Evolutionary conservation across 2,329 filamentous ascomycete genomes (phyloP).

Genomic region (Alternaria panax): DNA sequence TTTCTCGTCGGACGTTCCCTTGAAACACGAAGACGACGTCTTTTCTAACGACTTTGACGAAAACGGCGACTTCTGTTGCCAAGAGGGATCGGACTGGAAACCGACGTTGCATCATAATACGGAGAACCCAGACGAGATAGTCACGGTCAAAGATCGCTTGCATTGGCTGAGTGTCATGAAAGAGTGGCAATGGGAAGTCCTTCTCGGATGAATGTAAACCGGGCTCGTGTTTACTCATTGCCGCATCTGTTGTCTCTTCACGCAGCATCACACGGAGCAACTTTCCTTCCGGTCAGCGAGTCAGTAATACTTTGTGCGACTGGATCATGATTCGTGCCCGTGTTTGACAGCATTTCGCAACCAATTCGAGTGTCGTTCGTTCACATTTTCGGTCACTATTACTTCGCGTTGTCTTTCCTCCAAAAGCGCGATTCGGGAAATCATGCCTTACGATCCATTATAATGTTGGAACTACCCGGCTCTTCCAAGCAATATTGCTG

Average conservation of each 20-base stretch:
- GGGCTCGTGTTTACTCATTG: background rate
- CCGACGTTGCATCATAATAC: conserved; percentile 15
- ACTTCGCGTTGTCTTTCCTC: background rate
- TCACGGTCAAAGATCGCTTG: conserved; percentile 69
- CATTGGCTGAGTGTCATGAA: conserved; percentile 77
- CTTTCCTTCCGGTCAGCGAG: background rate
- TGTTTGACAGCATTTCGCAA: background rate
- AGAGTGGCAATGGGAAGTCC: conserved; percentile 71
- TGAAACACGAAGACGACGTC: conserved; percentile 35
- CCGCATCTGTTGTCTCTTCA: background rate
- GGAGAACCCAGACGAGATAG: conserved; percentile 62
- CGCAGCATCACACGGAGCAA: background rate
- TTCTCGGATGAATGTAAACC: conserved; percentile 28
- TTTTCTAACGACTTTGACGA: conserved; percentile 26
- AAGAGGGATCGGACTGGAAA: background rate
- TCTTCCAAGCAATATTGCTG: background rate
- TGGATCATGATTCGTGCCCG: background rate
- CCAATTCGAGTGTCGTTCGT: background rate
- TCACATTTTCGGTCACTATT: background rate
- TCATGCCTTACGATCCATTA: background rate
- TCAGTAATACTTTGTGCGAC: background rate
- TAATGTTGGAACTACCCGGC: background rate
- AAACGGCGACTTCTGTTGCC: conserved; percentile 33
- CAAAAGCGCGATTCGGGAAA: background rate
- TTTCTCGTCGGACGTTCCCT: conserved; percentile 17